Conservation (phyloP, 225 moss, liverwort and hornwort genomes). For the Asterella californica region DNA sequence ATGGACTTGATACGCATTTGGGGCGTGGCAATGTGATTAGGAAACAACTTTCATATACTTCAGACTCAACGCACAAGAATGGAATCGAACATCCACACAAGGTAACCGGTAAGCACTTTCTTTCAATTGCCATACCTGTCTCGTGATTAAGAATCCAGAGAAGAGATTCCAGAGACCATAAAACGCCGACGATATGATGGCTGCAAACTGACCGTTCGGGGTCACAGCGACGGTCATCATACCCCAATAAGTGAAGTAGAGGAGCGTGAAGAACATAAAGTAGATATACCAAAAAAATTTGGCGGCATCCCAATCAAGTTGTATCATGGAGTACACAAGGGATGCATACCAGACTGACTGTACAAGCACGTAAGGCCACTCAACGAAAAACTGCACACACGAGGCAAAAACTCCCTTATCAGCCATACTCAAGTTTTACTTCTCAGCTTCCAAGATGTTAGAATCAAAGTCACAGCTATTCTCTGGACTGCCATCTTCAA, state of each 20-base stretch:
- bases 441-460: neutral
- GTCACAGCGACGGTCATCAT: slow-evolving; percentile 96
- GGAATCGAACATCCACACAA: neutral
- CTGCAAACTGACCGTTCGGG: slow-evolving; percentile 82
- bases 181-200: slow-evolving; percentile 83
- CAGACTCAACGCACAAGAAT: neutral
- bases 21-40: too few species aligned
- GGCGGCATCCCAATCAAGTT: slow-evolving; percentile 90
- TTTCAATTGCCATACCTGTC: slow-evolving; percentile 42
- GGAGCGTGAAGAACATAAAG: slow-evolving; percentile 85
- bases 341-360: slow-evolving; percentile 65
- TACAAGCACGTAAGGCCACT: slow-evolving; percentile 69
- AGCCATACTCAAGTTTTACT: neutral
- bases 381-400: slow-evolving; percentile 69
- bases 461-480: neutral
- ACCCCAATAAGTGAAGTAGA: slow-evolving; percentile 92
- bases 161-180: slow-evolving; percentile 94
- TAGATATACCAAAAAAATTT: slow-evolving; percentile 85
- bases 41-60: neutral
- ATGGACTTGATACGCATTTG: neutral
- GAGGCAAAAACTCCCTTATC: neutral
- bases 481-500: neutral
- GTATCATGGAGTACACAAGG: slow-evolving; percentile 82
- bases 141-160: slow-evolving; percentile 82
- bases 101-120: neutral